Percentiles rank a stretch among this genome's conserved stretches.
These are phyloP conservation scores for Prunella vulgaris DNA, from an alignment of 257 asterid genomes.

Conservation along the genomic window DNA sequence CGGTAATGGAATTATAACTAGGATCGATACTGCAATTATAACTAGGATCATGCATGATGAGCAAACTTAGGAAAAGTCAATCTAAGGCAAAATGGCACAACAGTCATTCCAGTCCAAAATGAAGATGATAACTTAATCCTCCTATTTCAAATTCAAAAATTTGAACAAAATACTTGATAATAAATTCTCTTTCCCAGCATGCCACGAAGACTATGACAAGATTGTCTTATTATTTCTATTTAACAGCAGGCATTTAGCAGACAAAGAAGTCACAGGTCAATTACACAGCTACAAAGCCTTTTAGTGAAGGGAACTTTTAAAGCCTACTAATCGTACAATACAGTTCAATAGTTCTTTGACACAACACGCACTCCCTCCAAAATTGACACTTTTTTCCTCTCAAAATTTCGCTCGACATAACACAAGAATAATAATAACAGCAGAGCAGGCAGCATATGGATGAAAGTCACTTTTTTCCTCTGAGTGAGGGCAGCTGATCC, in stretches of 20 bases:
- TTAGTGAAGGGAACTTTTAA: not conserved
- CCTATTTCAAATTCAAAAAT: too few species aligned
- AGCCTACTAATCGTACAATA: conserved; percentile 20
- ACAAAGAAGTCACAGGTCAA: not conserved
- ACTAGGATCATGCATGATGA: too few species aligned
- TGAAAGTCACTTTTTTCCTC: not conserved
- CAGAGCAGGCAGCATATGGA: not conserved
- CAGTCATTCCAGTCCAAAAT: too few species aligned
- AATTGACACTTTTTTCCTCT: conserved; percentile 26
- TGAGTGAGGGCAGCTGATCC: not conserved
- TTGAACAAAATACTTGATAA: too few species aligned
- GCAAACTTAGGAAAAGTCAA: too few species aligned
- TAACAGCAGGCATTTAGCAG: conserved; percentile 1
- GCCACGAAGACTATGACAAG: not conserved
- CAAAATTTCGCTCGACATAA: conserved; percentile 21
- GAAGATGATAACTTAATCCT: not conserved
- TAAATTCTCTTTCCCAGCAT: too few species aligned
- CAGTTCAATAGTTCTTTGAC: conserved; percentile 9
- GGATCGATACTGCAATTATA: too few species aligned
- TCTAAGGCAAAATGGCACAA: too few species aligned
- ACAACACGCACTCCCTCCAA: conserved; percentile 20
- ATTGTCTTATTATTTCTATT: not conserved
- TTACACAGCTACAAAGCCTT: conserved; percentile 2
- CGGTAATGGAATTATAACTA: too few species aligned
- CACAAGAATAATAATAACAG: not conserved